Evolutionary conservation across 176 grass and related monocot species (phyloP).

Genomic region (Triticum timopheevii): DNA sequence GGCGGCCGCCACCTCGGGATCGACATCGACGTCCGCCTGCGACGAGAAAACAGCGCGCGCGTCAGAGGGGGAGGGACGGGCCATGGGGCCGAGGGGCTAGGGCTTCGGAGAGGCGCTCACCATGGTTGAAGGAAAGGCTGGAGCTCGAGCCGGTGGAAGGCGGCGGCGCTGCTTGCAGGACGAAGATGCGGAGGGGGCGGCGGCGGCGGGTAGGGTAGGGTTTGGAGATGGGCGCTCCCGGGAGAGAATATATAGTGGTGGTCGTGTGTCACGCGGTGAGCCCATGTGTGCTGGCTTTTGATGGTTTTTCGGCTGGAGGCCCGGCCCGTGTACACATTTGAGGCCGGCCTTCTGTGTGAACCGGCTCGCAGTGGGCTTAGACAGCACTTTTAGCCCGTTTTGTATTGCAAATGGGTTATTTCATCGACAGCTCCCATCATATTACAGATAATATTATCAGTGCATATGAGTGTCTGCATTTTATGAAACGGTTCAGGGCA

Average conservation of each 20-base stretch:
- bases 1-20: constrained; percentile 49
- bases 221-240: not conserved
- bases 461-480: no score
- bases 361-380: not conserved
- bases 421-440: no score
- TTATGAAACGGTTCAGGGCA: no score
- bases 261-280: not conserved
- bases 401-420: no score
- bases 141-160: not conserved
- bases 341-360: not conserved
- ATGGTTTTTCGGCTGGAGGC: not conserved
- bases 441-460: no score
- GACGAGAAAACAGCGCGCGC: not conserved
- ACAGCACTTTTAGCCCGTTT: not conserved
- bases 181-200: not conserved
- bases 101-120: constrained; percentile 14
- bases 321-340: not conserved
- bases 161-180: constrained; percentile 10
- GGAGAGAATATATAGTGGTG: constrained; percentile 22
- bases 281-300: not conserved
- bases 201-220: constrained; percentile 27
- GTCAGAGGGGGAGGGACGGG: not conserved
- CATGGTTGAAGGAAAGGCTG: constrained; percentile 25
- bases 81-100: not conserved
- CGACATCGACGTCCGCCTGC: constrained; percentile 66